These are phyloP conservation scores for Talaromyces verruculosus DNA, from an alignment of 2,329 filamentous ascomycete genomes.

Conservation along the genomic window DNA sequence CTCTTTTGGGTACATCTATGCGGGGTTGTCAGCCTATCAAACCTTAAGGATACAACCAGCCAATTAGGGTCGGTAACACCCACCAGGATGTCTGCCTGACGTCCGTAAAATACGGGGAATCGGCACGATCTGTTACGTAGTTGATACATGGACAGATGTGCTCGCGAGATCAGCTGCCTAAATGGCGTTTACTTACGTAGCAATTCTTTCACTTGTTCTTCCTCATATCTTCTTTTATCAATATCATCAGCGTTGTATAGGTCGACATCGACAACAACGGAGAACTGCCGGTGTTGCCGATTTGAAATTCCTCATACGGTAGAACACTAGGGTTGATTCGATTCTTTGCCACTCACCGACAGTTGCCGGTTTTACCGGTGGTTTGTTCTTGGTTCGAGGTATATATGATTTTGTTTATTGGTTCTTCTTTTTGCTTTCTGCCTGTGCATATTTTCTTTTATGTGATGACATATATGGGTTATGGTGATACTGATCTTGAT, in stretches of 20 bases:
- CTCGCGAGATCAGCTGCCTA: slow-evolving; percentile 15
- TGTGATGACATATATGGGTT: background rate
- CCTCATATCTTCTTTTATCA: background rate
- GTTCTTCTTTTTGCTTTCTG: background rate
- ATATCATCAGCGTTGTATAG: background rate
- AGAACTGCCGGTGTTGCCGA: background rate
- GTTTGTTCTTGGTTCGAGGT: background rate
- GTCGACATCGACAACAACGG: background rate
- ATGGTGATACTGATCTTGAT: background rate
- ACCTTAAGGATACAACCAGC: background rate
- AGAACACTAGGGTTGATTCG: slow-evolving; percentile 1
- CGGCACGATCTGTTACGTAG: background rate
- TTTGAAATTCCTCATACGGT: background rate
- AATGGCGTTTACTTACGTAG: background rate
- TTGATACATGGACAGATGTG: background rate
- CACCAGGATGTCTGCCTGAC: background rate
- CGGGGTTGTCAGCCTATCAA: background rate
- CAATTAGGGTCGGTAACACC: background rate
- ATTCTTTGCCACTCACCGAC: slow-evolving; percentile 4
- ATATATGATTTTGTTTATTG: background rate
- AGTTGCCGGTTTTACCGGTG: background rate
- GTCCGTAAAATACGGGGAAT: slow-evolving; percentile 1
- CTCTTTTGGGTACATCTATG: background rate
- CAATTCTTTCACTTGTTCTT: background rate
- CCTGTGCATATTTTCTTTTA: background rate